Evolutionary conservation across 1,139 yeast genomes (phyloP), one percentile per base, ranked within the genome.

Genomic region (Candida pseudocylindracea): DNA sequence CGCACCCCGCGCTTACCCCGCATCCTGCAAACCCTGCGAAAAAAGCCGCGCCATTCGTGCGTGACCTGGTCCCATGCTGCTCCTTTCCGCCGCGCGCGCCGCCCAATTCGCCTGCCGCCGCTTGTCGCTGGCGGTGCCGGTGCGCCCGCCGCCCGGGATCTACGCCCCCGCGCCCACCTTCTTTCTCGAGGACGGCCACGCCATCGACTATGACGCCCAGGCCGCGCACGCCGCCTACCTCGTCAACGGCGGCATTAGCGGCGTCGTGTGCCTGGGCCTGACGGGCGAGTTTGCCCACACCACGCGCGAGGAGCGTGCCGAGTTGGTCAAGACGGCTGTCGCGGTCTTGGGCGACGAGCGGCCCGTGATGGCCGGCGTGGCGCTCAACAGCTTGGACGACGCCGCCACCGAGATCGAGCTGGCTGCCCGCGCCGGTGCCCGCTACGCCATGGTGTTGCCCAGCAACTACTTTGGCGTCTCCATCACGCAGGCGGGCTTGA

Each of bases 121-220:
- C 20, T 4, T 15, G 20, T 15, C 20, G 20, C 20, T 15, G 20
- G 20, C 20, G 20, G 20, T 15, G 20, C 20, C 20, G 20, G 20
- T 15, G 20, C 20, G 20, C 6, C 20, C 20, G 20, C 20, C 20
- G 20, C 20, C 20, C 20, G 67, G 66, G 31, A 55, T 62, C 29
- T 62, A 60, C 44, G 55, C 64, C 20, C 67, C 68, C 24, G 49
- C 55, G n/a, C 58, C 65, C 34, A 63, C 71, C 8, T 65, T 63
- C 44, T 48, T 51, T 49, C 49, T 54, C 33, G 40, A 43, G 10
- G 51, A 52, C 31, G 38, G 39, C 24, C 37, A 46, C 38, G 45
- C 59, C 3, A 48, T 64, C 12, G 70, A 63, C 39, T 40, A 48
- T 27, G 61, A 53, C 2, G 45, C 65, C 15, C 66, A 60, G 39